These are phyloP conservation scores for Grosmannia huntii DNA, from an alignment of 2,329 filamentous ascomycete species.

Conservation along the genomic window DNA sequence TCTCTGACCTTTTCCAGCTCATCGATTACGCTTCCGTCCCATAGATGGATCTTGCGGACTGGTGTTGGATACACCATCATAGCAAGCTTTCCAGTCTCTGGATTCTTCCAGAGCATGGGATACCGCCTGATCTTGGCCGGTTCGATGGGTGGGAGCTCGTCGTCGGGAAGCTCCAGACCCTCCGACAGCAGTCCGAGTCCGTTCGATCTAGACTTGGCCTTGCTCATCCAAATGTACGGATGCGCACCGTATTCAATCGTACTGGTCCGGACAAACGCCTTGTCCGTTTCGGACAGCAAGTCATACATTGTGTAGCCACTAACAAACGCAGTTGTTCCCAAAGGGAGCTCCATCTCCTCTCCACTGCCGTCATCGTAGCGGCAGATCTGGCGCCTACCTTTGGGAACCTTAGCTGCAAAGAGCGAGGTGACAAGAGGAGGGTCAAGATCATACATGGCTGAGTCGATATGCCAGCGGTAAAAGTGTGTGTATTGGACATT, in stretches of 20 bases:
- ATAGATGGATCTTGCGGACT: conserved; percentile 52
- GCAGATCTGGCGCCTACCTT: conserved; percentile 28
- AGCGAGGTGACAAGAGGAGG: conserved; percentile 60
- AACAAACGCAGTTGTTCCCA: conserved; percentile 66
- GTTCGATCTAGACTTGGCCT: conserved; percentile 50
- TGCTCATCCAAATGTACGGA: conserved; percentile 71
- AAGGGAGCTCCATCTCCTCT: conserved; percentile 55
- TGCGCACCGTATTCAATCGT: conserved; percentile 64
- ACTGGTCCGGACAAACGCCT: conserved; percentile 52
- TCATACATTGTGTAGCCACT: conserved; percentile 61
- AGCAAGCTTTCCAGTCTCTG: conserved; percentile 52
- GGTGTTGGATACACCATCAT: conserved; percentile 66
- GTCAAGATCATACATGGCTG: conserved; percentile 60
- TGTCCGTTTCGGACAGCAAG: conserved; percentile 48
- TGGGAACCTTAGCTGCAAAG: conserved; percentile 58
- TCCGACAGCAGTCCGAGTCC: conserved; percentile 55
- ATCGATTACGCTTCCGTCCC: conserved; percentile 53
- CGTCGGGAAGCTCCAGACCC: conserved; percentile 37
- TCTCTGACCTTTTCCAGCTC: conserved; percentile 31
- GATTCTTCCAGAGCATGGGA: conserved; percentile 71
- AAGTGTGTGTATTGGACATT: conserved; percentile 37
- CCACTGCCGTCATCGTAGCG: conserved; percentile 61
- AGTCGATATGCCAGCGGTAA: conserved; percentile 71
- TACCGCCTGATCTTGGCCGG: conserved; percentile 53
- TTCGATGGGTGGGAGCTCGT: conserved; percentile 52